These are phyloP conservation scores for Epichloe bromicola DNA, from an alignment of 2,329 filamentous ascomycete species.

Conservation along the genomic window DNA sequence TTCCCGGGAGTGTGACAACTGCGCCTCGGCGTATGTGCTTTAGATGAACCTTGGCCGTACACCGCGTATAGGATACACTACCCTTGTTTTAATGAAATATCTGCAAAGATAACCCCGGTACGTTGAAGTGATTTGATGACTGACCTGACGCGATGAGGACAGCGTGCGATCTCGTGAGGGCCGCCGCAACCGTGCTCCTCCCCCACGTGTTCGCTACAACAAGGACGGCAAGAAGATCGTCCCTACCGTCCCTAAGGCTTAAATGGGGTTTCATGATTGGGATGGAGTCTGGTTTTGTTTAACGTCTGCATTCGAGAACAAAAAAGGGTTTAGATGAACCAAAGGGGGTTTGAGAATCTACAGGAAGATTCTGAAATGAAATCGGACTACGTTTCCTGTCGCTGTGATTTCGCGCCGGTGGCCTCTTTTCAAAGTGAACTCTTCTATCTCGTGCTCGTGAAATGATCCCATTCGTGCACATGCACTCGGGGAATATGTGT, in stretches of 20 bases:
- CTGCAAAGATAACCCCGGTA: slow-evolving; percentile 11
- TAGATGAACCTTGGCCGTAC: slow-evolving; percentile 50
- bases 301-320: slow-evolving; percentile 20
- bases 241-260: slow-evolving; percentile 45
- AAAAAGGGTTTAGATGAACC: slow-evolving; percentile 23
- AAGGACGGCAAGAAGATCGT: slow-evolving; percentile 99
- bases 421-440: too few relatives aligned
- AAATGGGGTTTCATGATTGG: slow-evolving; percentile 19
- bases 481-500: too few relatives aligned
- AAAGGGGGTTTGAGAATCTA: slow-evolving; percentile 18
- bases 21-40: slow-evolving; percentile 35
- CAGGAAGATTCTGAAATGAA: slow-evolving; percentile 9
- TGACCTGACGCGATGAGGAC: slow-evolving; percentile 19
- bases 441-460: too few relatives aligned
- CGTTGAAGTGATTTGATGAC: slow-evolving; percentile 11
- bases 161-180: slow-evolving; percentile 96
- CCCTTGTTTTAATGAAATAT: background rate
- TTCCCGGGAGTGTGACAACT: slow-evolving; percentile 47
- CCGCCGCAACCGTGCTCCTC: slow-evolving; percentile 97
- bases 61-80: slow-evolving; percentile 19
- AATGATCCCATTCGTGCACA: too few relatives aligned
- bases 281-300: slow-evolving; percentile 26
- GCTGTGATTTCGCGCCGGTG: background rate
- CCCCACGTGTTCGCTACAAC: slow-evolving; percentile 99
- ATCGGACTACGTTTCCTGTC: slow-evolving; percentile 12